Conservation (phyloP, 2,329 filamentous ascomycete species). For the Penicillium capsulatum region DNA sequence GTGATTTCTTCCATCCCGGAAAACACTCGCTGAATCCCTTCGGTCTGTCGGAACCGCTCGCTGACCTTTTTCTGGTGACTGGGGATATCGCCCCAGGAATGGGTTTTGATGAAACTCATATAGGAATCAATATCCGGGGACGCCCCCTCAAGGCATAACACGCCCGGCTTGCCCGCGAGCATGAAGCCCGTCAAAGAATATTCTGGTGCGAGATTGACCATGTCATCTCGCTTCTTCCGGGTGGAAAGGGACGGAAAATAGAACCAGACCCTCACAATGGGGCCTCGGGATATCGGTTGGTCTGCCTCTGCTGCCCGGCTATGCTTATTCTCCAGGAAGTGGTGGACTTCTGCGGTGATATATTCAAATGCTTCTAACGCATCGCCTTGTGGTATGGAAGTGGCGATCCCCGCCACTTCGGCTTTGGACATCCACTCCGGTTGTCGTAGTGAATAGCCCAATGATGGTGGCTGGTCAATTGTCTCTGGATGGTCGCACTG, state of each 20-base stretch:
- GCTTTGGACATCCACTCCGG: constrained; percentile 53
- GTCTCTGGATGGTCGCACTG: constrained; percentile 10
- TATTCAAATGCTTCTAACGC: constrained; percentile 46
- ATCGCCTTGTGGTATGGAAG: constrained; percentile 44
- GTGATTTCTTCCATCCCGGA: constrained; percentile 33
- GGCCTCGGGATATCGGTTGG: constrained; percentile 4
- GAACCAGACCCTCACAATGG: constrained; percentile 56
- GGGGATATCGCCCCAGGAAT: constrained; percentile 61
- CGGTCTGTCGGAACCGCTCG: constrained; percentile 49
- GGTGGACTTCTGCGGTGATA: constrained; percentile 37
- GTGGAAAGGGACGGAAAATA: constrained; percentile 61
- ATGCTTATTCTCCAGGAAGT: constrained; percentile 27
- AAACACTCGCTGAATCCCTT: constrained; percentile 25
- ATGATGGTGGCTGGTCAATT: constrained; percentile 22
- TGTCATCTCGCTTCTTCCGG: constrained; percentile 55
- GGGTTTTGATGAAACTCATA: constrained; percentile 61
- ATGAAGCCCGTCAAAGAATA: constrained; percentile 58
- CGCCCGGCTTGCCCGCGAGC: constrained; percentile 57
- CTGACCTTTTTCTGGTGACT: constrained; percentile 60
- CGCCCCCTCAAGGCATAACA: constrained; percentile 34
- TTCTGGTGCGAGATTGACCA: constrained; percentile 51
- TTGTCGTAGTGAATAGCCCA: constrained; percentile 42
- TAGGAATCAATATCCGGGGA: constrained; percentile 52
- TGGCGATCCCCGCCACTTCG: constrained; percentile 39
- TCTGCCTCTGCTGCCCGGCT: not conserved